Conservation (phyloP, 1,139 yeast genomes). For the Candida labiduridarum region DNA sequence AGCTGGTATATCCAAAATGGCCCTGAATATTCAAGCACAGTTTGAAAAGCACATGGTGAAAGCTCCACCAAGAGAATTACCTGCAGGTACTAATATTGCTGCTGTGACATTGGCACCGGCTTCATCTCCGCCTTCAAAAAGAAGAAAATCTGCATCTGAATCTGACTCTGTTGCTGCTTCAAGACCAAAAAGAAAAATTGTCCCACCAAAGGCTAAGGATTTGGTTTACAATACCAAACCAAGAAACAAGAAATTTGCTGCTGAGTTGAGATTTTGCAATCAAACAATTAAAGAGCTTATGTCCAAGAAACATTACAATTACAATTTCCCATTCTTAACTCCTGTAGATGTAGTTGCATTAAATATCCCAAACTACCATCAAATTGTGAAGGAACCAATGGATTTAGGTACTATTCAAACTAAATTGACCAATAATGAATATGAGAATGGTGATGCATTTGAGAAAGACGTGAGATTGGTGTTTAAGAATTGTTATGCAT, state of each 20-base stretch:
- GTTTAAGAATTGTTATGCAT: constrained; percentile 84
- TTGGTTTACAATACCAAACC: constrained; percentile 91
- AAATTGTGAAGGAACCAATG: constrained; percentile 90
- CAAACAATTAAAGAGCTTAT: constrained; percentile 79
- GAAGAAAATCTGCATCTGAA: constrained; percentile 43
- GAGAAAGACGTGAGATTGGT: constrained; percentile 81
- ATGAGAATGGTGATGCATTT: constrained; percentile 86
- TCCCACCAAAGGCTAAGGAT: constrained; percentile 95
- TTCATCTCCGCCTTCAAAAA: constrained; percentile 37
- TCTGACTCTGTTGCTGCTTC: constrained; percentile 47
- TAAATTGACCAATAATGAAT: constrained; percentile 82
- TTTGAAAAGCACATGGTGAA: constrained; percentile 92
- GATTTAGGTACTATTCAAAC: constrained; percentile 85
- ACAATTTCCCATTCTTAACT: constrained; percentile 85
- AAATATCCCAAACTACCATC: constrained; percentile 87
- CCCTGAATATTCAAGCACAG: constrained; percentile 82
- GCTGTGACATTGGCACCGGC: constrained; percentile 38
- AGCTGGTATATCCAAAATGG: constrained; percentile 88
- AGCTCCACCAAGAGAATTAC: constrained; percentile 80
- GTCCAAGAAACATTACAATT: constrained; percentile 80
- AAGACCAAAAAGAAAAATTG: constrained; percentile 93
- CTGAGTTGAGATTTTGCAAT: constrained; percentile 85
- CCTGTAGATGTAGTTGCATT: constrained; percentile 97
- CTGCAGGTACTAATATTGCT: constrained; percentile 52
- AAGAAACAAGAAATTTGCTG: constrained; percentile 86